Conservation (phyloP, 2,329 filamentous ascomycete species). For the Hypoxylon sp. region DNA sequence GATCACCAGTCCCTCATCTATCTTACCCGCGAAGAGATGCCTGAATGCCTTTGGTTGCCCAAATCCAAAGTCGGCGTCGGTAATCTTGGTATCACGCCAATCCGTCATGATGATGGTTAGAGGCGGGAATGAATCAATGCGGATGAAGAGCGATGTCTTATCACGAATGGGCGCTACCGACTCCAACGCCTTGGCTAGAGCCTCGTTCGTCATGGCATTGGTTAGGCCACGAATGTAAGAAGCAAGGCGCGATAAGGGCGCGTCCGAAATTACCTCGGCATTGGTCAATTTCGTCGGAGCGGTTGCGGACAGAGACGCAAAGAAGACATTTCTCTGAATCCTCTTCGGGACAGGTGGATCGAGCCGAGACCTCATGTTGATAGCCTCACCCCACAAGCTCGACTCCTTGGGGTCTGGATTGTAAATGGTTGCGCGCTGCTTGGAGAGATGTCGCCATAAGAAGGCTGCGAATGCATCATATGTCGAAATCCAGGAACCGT, state of each 20-base stretch:
- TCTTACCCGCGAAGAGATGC: slow-evolving; percentile 35
- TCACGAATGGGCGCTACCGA: slow-evolving; percentile 56
- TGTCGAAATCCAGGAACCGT: slow-evolving; percentile 60
- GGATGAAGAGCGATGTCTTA: slow-evolving; percentile 55
- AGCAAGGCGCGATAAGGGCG: slow-evolving; percentile 56
- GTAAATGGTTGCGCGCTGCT: slow-evolving; percentile 55
- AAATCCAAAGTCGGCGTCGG: slow-evolving; percentile 44
- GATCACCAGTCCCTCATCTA: slow-evolving; percentile 36
- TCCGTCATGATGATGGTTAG: slow-evolving; percentile 40
- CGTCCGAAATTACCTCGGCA: slow-evolving; percentile 56
- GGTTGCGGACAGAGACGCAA: slow-evolving; percentile 35
- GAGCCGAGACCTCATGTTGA: slow-evolving; percentile 59
- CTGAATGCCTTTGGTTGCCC: slow-evolving; percentile 37
- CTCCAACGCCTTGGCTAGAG: slow-evolving; percentile 51
- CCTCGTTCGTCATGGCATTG: slow-evolving; percentile 54
- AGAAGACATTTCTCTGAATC: slow-evolving; percentile 52
- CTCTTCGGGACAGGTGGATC: slow-evolving; percentile 53
- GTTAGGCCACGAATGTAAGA: slow-evolving; percentile 58
- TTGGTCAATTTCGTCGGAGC: slow-evolving; percentile 52
- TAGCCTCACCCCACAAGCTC: slow-evolving; percentile 56
- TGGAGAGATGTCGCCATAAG: slow-evolving; percentile 59
- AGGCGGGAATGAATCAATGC: slow-evolving; percentile 55
- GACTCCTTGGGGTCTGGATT: slow-evolving; percentile 49
- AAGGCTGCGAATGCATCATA: slow-evolving; percentile 62
- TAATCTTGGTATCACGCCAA: slow-evolving; percentile 39